Base-by-base conservation (phyloP, 768 basidiomycete species). In the Wakefieldia striispora region DNA sequence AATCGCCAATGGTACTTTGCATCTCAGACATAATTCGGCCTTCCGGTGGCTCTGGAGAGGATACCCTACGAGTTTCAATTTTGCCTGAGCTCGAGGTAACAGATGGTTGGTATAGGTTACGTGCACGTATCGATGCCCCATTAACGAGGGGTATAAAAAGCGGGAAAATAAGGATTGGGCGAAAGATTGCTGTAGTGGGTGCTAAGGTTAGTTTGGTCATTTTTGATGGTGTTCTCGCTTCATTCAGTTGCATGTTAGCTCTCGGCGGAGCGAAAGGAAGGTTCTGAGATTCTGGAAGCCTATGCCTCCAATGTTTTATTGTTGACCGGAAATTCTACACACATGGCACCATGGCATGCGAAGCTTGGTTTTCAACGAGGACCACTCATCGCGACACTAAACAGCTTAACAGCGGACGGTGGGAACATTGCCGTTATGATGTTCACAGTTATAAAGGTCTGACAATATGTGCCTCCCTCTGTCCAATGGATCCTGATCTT, bases 61-160 rank as follows among this genome's bases (percentile, higher is more conserved):
- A 76, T 26, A 71, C 72, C 4, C 43, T 66, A 17, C 58, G 70
- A 5, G 59, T 68, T 23, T 71, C 71, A 20, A 62, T 72, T 3
- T 67, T 75, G 57, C 79, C 85, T 0, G 80, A 84, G 55, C 68
- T 99, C 6, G 97, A 97, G 67, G 71, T 98, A n/a, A 94, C 93
- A 1, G 97, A 99, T 63, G 97, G 97, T 13, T 99, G 97, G 97
- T 99, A 99, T 60, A 73, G 84, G 24, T 73, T 98, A 7, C 81
- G 83, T 13, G 89, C 92, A 0, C 76, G 76, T 40, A 74, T 91
- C 12, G 97, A 98, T 66, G 69, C 71, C 17, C 79, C 88, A 3
- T 73, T 99, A 19, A 76, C 76, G 3, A 78, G 86, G 38, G 95
- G 91, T 2, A 69, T 88, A 9, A 73, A 74, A 40, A 78, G 76